phyloP scores from a whole-genome alignment of 805 yeast species.

The Candida easanensis region DNA sequence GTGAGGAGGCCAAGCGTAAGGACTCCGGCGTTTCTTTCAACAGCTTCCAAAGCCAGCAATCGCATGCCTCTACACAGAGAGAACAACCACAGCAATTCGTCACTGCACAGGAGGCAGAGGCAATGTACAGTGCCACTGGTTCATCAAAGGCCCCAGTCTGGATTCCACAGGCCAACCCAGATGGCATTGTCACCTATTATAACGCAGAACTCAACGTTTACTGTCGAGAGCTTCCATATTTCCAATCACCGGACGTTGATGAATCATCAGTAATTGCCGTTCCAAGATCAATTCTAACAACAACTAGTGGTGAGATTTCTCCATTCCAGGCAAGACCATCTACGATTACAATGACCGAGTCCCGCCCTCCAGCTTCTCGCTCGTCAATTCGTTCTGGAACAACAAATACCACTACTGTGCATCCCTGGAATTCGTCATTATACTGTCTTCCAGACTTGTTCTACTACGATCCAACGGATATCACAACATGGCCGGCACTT shows the following conservation, averaged over 20 bases:
- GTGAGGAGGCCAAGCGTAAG: slow-evolving; percentile 36
- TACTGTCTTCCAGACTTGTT: slow-evolving; percentile 42
- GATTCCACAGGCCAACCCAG: slow-evolving; percentile 58
- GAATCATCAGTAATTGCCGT: slow-evolving; percentile 28
- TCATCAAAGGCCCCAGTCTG: slow-evolving; percentile 44
- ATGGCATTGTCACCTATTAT: slow-evolving; percentile 55
- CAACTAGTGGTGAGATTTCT: not conserved
- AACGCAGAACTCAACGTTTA: slow-evolving; percentile 58
- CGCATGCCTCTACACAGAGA: slow-evolving; percentile 6
- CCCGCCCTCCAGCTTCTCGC: slow-evolving; percentile 5
- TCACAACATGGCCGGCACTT: slow-evolving; percentile 57
- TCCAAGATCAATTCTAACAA: slow-evolving; percentile 15
- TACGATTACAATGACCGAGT: slow-evolving; percentile 3
- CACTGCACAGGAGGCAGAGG: slow-evolving; percentile 36
- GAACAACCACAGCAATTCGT: slow-evolving; percentile 24
- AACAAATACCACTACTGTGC: slow-evolving; percentile 19
- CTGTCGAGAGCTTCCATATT: slow-evolving; percentile 56
- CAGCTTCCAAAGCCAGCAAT: slow-evolving; percentile 29
- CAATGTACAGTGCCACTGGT: slow-evolving; percentile 34
- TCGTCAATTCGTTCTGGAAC: slow-evolving; percentile 8
- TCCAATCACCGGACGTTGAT: slow-evolving; percentile 37
- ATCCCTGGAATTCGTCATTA: slow-evolving; percentile 27
- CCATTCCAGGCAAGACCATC: slow-evolving; percentile 17
- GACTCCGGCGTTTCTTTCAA: slow-evolving; percentile 44
- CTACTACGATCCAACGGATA: slow-evolving; percentile 58